These are phyloP conservation scores for Tuber melanosporum DNA, from an alignment of 495 filamentous ascomycete species.

Conservation along the genomic window DNA sequence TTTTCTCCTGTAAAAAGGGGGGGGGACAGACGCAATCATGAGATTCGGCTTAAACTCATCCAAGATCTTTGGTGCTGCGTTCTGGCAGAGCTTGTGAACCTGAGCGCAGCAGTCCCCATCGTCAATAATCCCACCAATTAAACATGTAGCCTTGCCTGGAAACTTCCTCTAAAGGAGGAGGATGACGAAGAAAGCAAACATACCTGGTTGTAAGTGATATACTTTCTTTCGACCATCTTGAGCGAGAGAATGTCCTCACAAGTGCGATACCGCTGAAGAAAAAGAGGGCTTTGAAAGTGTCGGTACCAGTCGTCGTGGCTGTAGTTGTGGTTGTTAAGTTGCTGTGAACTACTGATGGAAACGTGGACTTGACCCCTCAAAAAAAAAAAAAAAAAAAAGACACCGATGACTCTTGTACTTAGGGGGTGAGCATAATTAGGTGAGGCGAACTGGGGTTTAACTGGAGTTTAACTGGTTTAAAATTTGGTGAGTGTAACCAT, in stretches of 20 bases:
- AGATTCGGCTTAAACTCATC: constrained; percentile 80
- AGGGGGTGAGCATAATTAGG: no score
- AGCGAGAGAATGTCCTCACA: neutral
- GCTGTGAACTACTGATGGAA: no score
- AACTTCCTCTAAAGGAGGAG: constrained; percentile 6
- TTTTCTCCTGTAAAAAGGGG: neutral
- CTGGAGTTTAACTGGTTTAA: no score
- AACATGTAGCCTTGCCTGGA: constrained; percentile 8
- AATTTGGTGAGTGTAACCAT: no score
- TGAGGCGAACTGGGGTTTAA: no score
- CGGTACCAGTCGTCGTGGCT: neutral
- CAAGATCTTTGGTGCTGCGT: constrained; percentile 71
- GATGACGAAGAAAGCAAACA: constrained; percentile 34
- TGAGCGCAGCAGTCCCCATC: constrained; percentile 41
- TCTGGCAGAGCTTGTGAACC: constrained; percentile 96
- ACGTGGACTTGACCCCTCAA: neutral
- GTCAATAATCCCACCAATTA: neutral
- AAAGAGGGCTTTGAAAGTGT: neutral
- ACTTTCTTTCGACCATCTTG: constrained; percentile 76
- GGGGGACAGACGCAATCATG: constrained; percentile 64
- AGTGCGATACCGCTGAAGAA: neutral
- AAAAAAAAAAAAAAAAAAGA: neutral
- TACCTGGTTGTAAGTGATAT: constrained; percentile 95
- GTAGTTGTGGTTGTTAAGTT: neutral
- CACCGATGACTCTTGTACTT: neutral